Evolutionary conservation across 495 filamentous ascomycete species (phyloP).

Genomic region (Lentithecium fluviatile): DNA sequence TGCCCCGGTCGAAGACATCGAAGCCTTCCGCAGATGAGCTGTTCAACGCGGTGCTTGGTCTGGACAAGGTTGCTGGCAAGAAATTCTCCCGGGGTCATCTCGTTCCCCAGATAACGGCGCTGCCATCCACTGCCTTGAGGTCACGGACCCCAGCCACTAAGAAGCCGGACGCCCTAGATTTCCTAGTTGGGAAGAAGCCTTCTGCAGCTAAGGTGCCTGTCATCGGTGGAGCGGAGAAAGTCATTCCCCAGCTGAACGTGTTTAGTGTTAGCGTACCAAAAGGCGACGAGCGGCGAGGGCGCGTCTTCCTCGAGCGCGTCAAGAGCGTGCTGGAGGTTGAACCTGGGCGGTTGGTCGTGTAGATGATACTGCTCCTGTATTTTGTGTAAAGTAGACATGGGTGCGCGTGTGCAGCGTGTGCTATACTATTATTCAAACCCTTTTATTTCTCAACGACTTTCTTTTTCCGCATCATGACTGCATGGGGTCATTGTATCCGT

Average conservation of each 20-base stretch:
- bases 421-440: not conserved
- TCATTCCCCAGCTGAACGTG: slow-evolving; percentile 60
- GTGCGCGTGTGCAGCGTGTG: not conserved
- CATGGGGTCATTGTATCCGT: no score
- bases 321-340: slow-evolving; percentile 79
- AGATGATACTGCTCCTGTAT: slow-evolving; percentile 8
- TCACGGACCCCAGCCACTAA: slow-evolving; percentile 34
- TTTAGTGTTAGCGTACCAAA: slow-evolving; percentile 75
- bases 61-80: slow-evolving; percentile 56
- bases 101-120: slow-evolving; percentile 69
- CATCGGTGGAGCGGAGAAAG: slow-evolving; percentile 40
- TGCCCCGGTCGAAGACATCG: slow-evolving; percentile 62
- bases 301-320: slow-evolving; percentile 76
- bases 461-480: no score
- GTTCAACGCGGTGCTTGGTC: slow-evolving; percentile 82
- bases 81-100: slow-evolving; percentile 57
- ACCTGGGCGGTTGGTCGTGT: slow-evolving; percentile 73
- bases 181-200: slow-evolving; percentile 57
- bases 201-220: slow-evolving; percentile 35
- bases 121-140: slow-evolving; percentile 46
- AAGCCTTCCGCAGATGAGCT: slow-evolving; percentile 74
- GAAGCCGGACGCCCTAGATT: slow-evolving; percentile 71
- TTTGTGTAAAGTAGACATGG: slow-evolving; percentile 8
- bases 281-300: slow-evolving; percentile 76
- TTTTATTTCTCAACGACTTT: not conserved